Conservation (phyloP, 805 yeast genomes). For the Zygoascus tannicola region DNA sequence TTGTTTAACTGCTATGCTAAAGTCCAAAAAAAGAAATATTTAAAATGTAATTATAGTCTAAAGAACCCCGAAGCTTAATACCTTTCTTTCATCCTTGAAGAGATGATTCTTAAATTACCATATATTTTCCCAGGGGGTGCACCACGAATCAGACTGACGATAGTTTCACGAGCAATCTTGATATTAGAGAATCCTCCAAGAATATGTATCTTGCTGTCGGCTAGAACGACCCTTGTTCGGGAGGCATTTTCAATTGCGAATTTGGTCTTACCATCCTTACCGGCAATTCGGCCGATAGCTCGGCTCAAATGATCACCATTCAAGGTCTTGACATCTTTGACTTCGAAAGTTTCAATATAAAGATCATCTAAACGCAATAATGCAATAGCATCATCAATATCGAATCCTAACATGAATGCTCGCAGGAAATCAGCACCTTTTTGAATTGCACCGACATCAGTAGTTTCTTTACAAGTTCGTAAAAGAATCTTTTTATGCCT, state of each 20-base stretch:
- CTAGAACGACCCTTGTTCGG: slow-evolving; percentile 93
- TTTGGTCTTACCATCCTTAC: slow-evolving; percentile 98
- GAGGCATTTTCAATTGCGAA: slow-evolving; percentile 98
- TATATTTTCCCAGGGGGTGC: slow-evolving; percentile 98
- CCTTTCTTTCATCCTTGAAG: slow-evolving; percentile 94
- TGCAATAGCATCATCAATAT: slow-evolving; percentile 94
- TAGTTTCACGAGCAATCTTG: slow-evolving; percentile 97
- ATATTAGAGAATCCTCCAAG: slow-evolving; percentile 96
- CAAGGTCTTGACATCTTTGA: slow-evolving; percentile 92
- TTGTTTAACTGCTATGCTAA: too few species aligned
- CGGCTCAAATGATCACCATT: slow-evolving; percentile 95
- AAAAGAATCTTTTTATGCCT: slow-evolving; percentile 67
- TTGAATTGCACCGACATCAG: slow-evolving; percentile 89
- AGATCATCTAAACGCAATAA: slow-evolving; percentile 87
- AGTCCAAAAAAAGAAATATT: too few species aligned
- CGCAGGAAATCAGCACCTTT: slow-evolving; percentile 96
- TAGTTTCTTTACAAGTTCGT: slow-evolving; percentile 71
- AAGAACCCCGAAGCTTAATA: too few species aligned
- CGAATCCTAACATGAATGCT: slow-evolving; percentile 94
- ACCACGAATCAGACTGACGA: slow-evolving; percentile 89
- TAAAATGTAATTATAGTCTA: background rate
- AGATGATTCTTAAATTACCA: slow-evolving; percentile 93
- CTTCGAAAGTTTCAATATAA: slow-evolving; percentile 93
- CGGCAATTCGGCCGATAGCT: slow-evolving; percentile 99
- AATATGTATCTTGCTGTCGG: slow-evolving; percentile 93